Evolutionary conservation across 768 basidiomycete genomes (phyloP).

Genomic region (Mycena venus): DNA sequence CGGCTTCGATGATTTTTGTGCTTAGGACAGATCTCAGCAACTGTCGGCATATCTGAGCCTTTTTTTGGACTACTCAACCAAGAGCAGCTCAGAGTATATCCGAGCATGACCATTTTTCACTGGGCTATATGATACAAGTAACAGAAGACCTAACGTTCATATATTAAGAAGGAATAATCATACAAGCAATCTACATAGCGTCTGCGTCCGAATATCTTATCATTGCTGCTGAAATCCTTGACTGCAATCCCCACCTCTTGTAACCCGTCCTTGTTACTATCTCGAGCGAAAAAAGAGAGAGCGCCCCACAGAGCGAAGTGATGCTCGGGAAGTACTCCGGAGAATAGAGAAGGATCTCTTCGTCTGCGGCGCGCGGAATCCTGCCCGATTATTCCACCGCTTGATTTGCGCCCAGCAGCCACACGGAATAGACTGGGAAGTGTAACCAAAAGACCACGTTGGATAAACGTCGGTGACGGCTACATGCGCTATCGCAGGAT

Average conservation of each 20-base stretch:
- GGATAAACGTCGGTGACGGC: slow-evolving; percentile 66
- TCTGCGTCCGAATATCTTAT: neutral
- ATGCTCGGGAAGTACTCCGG: neutral
- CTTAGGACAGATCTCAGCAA: too few species aligned
- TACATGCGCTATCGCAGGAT: slow-evolving; percentile 65
- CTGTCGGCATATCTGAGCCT: too few species aligned
- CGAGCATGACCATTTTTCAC: too few species aligned
- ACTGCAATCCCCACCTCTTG: neutral
- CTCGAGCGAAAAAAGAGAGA: slow-evolving; percentile 18
- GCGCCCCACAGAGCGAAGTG: slow-evolving; percentile 12
- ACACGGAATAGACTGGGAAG: slow-evolving; percentile 48
- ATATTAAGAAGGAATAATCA: too few species aligned
- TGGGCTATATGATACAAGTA: too few species aligned
- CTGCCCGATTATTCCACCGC: slow-evolving; percentile 66
- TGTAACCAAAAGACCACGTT: slow-evolving; percentile 69
- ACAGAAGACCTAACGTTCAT: too few species aligned
- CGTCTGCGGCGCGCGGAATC: slow-evolving; percentile 53
- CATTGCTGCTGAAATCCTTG: neutral
- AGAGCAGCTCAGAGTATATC: too few species aligned
- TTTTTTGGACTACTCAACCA: too few species aligned
- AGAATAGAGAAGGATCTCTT: slow-evolving; percentile 16
- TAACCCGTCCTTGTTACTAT: neutral
- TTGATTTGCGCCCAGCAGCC: slow-evolving; percentile 66
- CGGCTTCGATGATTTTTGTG: too few species aligned
- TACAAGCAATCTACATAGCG: neutral